Percentiles rank a stretch among this genome's conserved stretches.
Conservation (phyloP, 1,139 yeast species). For the Candida mesenterica region DNA sequence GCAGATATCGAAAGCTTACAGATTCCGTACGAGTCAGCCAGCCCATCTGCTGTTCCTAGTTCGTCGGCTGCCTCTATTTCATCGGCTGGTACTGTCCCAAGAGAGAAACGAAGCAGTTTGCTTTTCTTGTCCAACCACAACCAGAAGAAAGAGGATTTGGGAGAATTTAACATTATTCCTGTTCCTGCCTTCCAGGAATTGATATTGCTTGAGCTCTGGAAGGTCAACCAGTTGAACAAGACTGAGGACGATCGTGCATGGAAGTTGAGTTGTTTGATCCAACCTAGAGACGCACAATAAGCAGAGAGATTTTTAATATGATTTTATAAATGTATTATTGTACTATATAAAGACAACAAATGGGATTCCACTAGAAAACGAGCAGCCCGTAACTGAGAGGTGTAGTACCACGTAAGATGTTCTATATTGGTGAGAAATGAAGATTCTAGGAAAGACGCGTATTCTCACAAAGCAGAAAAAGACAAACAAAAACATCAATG, state of each 20-base stretch:
- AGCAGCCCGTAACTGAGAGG: too few species aligned
- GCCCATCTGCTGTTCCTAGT: slow-evolving; percentile 1
- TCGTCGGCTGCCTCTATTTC: slow-evolving; percentile 11
- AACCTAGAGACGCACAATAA: slow-evolving; percentile 32
- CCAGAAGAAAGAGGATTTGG: slow-evolving; percentile 15
- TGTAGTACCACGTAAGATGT: too few species aligned
- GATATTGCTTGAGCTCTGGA: slow-evolving; percentile 67
- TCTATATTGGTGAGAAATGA: too few species aligned
- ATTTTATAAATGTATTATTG: neutral
- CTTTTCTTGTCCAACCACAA: slow-evolving; percentile 6
- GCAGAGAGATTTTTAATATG: too few species aligned
- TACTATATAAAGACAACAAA: slow-evolving; percentile 1
- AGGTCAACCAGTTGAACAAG: slow-evolving; percentile 58
- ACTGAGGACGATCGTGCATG: slow-evolving; percentile 68
- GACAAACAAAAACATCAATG: too few species aligned
- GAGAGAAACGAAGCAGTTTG: slow-evolving; percentile 21
- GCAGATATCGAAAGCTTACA: slow-evolving; percentile 81
- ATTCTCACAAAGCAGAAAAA: too few species aligned
- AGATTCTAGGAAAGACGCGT: too few species aligned
- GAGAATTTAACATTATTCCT: slow-evolving; percentile 36
- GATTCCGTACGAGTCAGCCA: slow-evolving; percentile 33
- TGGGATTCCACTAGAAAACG: too few species aligned
- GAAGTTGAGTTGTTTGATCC: slow-evolving; percentile 62
- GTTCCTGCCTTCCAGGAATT: slow-evolving; percentile 60
- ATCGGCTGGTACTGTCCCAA: slow-evolving; percentile 5